A percentile compares a stretch with the other conserved stretches of the same genome.
Evolutionary conservation across 176 grass and related monocot species (phyloP).

Genomic region (Aechmea fasciata): DNA sequence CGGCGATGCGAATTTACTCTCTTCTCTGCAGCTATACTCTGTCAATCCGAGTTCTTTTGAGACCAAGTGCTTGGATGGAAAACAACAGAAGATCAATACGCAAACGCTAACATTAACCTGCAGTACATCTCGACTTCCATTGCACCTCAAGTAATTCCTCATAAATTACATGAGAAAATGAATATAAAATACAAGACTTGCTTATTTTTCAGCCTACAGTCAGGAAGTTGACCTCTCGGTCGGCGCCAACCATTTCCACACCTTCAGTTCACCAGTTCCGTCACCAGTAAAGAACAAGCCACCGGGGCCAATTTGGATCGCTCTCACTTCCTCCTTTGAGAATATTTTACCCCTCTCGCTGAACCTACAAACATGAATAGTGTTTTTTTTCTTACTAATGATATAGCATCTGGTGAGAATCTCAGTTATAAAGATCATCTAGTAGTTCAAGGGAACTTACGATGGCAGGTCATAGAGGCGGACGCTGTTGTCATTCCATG

Average conservation of each 20-base stretch:
- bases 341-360: constrained; percentile 76
- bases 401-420: constrained; percentile 6
- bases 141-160: neutral
- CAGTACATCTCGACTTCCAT: neutral
- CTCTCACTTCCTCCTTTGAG: constrained; percentile 71
- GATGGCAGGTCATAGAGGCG: constrained; percentile 83
- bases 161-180: constrained; percentile 4
- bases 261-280: constrained; percentile 84
- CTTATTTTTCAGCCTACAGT: neutral
- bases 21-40: neutral
- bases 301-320: constrained; percentile 61
- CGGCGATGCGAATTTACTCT: neutral
- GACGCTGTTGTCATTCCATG: constrained; percentile 74
- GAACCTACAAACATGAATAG: constrained; percentile 53
- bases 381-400: neutral
- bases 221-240: constrained; percentile 35
- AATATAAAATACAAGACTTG: neutral
- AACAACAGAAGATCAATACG: neutral
- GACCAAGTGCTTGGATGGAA: neutral
- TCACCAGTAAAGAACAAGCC: constrained; percentile 97
- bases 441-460: constrained; percentile 41
- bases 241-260: constrained; percentile 61
- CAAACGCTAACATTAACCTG: neutral
- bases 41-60: neutral
- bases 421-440: constrained; percentile 19